Base-by-base conservation (phyloP, 2,329 filamentous ascomycete genomes). In the Rugonectria rugulosa region DNA sequence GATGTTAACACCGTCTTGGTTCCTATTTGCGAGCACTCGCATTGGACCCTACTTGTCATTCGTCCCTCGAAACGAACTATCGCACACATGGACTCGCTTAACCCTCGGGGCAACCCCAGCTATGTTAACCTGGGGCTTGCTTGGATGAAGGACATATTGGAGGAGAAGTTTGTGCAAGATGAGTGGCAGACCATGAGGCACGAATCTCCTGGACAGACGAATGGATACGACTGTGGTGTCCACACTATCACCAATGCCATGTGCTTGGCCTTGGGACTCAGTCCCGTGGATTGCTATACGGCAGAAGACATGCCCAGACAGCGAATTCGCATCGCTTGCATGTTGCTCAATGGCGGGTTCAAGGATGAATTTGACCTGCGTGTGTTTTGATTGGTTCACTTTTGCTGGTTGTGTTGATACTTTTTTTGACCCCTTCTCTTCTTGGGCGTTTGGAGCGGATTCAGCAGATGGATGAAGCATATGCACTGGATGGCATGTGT, bases 201-300 rank as follows among this genome's bases (percentile, higher is more conserved):
- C 38, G 70, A 73, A 14, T 83, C 82, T 29, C 80, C 84, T 0
- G 65, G 60, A 3, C 90, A 93, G 70, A 78, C 74, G 21, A 93
- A 93, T 66, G 81, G 81, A 2, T 85, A 82, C 67, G 90, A 93
- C 69, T 93, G 90, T 63, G 90, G 90, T n/a, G 84, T 92, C 4
- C 91, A 91, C 69, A 84, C 88, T 12, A 85, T 91, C 61, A 84
- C 89, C 15, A 94, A 93, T 66, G 87, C 84, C 14, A 81, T 91
- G 42, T 89, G 86, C 51, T 65, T 86, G 29, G 77, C 81, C 0
- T 67, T 86, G 26, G 83, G 83, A 1, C 62, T 86, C 15, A 79
- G 79, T 56, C 82, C 83, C 2, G 70, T 72, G n/a, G 72, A 76
- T 52, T 70, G 70, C 4, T 86, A 89, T 54, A 63, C 71, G 2